Percentiles rank a stretch among this genome's conserved stretches.
Conservation (phyloP, 139 green algal genomes). For the Prasinococcaceae sp. region DNA sequence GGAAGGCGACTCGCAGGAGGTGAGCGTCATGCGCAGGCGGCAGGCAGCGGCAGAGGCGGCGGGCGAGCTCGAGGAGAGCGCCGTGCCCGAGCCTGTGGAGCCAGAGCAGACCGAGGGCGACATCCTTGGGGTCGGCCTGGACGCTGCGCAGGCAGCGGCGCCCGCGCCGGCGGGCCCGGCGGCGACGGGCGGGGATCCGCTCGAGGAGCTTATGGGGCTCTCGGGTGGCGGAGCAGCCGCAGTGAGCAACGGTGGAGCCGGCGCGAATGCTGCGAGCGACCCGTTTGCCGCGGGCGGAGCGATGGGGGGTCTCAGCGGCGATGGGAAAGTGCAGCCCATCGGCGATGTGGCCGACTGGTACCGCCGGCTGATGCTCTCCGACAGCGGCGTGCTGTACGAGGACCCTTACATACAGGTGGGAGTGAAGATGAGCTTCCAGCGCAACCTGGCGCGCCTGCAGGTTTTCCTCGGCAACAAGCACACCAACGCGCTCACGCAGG, state of each 20-base stretch:
- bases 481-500: constrained; percentile 3
- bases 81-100: neutral
- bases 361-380: constrained; percentile 28
- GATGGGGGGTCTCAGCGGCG: neutral
- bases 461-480: constrained; percentile 89
- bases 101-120: neutral
- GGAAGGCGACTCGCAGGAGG: too few species aligned
- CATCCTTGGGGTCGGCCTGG: neutral
- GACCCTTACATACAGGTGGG: constrained; percentile 80
- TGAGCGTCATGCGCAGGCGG: too few species aligned
- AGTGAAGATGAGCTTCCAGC: constrained; percentile 54
- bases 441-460: constrained; percentile 33
- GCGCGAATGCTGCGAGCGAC: too few species aligned
- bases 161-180: neutral
- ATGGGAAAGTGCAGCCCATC: constrained; percentile 21
- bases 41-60: constrained; percentile 1
- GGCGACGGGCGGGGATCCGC: neutral
- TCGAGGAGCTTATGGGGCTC: constrained; percentile 9
- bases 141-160: neutral
- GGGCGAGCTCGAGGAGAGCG: too few species aligned
- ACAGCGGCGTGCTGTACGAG: constrained; percentile 83
- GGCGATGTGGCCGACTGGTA: constrained; percentile 49
- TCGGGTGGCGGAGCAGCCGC: too few species aligned
- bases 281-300: neutral
- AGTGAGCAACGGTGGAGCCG: too few species aligned